Evolutionary conservation across 257 asterid species (phyloP), one percentile per base, ranked within the genome.

Genomic region (Asclepias syriaca): DNA sequence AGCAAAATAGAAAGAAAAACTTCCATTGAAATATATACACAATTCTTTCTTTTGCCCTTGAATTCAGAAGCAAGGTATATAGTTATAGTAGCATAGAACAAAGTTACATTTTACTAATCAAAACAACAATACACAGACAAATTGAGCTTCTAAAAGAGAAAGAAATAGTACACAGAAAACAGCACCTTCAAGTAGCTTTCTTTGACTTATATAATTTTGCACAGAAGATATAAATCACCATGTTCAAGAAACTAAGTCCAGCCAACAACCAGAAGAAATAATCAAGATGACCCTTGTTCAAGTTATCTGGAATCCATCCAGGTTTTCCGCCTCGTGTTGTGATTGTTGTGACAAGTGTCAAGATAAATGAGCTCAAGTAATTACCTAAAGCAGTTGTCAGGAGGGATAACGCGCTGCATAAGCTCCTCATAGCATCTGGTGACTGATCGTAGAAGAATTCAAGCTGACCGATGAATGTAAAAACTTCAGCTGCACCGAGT

Each of bases 361-460:
- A 77, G 29, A 93, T 88, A 34, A 91, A 84, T 8, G 97, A 82
- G 87, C 98, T 91, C 82, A 88, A 63, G 80, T 91, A 93, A 75
- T 91, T 91, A 0, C 97, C 97, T 78, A 93, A 78, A 2, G 93
- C 73, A 14, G 82, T 87, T 0, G 96, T 88, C 54, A 91, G 82
- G 55, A 93, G 87, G 0, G 97, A 76, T 70, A 93, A 65, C 2
- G 97, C 98, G 5, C 91, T 84, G 78, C 97, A 93, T 83, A 93
- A 80, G 57, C 96, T 93, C 66, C 98, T 89, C 98, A 91, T 93
- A 19, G 98, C 98, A 34, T 93, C 98, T 0, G 97, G 97, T 0
- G 98, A 93, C 75, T 93, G 95, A 63, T 93, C 96, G 61, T 93
- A 91, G 78, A 93, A 91, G 78, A 93, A 93, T 88, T 93, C 95